phyloP scores from a whole-genome alignment of 306 rosid species.

The Rubus parviflorus region DNA sequence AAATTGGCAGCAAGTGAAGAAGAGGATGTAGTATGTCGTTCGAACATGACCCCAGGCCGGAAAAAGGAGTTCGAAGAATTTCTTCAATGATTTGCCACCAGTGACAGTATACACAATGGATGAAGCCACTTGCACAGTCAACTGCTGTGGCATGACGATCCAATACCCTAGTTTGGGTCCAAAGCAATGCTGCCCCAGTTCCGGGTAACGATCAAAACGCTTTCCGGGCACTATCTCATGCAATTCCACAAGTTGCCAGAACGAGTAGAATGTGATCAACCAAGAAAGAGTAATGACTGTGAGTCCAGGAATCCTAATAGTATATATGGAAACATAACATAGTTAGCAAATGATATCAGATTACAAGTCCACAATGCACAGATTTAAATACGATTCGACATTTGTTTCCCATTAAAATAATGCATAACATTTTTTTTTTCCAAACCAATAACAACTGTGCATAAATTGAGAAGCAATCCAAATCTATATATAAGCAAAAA shows the following conservation, averaged over 20 bases:
- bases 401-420: neutral
- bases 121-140: conserved; percentile 55
- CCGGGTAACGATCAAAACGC: conserved; percentile 61
- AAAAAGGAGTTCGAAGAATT: conserved; percentile 28
- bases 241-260: conserved; percentile 59
- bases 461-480: neutral
- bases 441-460: neutral
- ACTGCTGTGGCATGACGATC: conserved; percentile 56
- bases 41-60: conserved; percentile 5
- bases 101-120: conserved; percentile 62
- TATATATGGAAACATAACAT: neutral
- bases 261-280: conserved; percentile 58
- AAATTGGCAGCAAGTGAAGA: conserved; percentile 38
- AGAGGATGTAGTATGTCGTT: conserved; percentile 48
- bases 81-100: conserved; percentile 70
- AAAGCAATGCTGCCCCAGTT: conserved; percentile 48
- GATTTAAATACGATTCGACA: neutral
- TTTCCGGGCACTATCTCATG: conserved; percentile 53
- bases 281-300: conserved; percentile 38
- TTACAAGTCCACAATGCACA: neutral
- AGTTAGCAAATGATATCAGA: neutral
- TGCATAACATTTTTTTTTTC: neutral
- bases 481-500: neutral
- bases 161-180: conserved; percentile 51
- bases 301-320: conserved; percentile 48